Evolutionary conservation across 805 yeast genomes (phyloP).

Genomic region (Ogataea nakhonphanomensis): DNA sequence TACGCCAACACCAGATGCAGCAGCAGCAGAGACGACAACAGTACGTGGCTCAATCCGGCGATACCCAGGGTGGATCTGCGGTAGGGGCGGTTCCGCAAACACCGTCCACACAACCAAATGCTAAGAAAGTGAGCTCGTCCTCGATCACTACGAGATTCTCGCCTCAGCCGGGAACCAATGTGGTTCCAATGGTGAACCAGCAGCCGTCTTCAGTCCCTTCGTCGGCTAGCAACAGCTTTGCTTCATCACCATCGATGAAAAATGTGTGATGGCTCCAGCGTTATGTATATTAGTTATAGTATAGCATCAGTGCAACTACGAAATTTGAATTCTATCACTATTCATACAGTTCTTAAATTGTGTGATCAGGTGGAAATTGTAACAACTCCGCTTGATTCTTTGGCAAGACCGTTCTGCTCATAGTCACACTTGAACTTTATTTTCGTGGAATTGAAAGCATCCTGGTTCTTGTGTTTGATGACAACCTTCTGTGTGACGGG

Average conservation of each 20-base stretch:
- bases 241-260: constrained; percentile 14
- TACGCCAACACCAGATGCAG: constrained; percentile 34
- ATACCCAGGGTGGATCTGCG: constrained; percentile 12
- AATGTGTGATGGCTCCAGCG: constrained; percentile 2
- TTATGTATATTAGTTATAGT: constrained; percentile 8
- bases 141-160: constrained; percentile 29
- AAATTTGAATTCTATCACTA: constrained; percentile 7
- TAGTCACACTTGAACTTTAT: constrained; percentile 75
- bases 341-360: constrained; percentile 1
- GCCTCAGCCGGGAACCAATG: constrained; percentile 28
- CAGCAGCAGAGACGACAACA: constrained; percentile 24
- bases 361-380: constrained; percentile 14
- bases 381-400: constrained; percentile 58
- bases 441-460: constrained; percentile 37
- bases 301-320: constrained; percentile 6
- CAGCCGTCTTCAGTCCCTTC: constrained; percentile 12
- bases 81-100: constrained; percentile 16
- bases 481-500: constrained; percentile 26
- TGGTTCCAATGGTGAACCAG: constrained; percentile 15
- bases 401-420: constrained; percentile 41
- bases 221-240: constrained; percentile 15
- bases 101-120: constrained; percentile 20
- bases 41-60: constrained; percentile 10
- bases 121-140: constrained; percentile 21
- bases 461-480: constrained; percentile 21